Conservation (phyloP, 805 yeast species). For the Clavispora santaluciae region DNA sequence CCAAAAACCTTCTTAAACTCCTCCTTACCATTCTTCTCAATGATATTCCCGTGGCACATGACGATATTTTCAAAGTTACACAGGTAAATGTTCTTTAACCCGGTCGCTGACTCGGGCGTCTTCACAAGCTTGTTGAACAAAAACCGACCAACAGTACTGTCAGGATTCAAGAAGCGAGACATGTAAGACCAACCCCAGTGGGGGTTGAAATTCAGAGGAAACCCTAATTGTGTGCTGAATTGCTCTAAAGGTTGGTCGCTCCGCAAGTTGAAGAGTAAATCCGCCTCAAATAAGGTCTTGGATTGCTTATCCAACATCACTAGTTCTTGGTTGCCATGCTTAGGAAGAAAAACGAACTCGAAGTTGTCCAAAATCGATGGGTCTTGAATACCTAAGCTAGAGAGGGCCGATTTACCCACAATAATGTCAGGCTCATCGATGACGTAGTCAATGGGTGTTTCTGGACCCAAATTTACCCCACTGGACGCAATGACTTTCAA, state of each 20-base stretch:
- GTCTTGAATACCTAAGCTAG: constrained; percentile 32
- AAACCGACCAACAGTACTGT: constrained; percentile 30
- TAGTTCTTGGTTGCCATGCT: constrained; percentile 56
- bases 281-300: constrained; percentile 54
- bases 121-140: constrained; percentile 21
- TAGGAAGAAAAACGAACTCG: constrained; percentile 54
- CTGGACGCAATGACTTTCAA: constrained; percentile 53
- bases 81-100: constrained; percentile 17
- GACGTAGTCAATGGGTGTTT: constrained; percentile 37
- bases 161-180: constrained; percentile 39
- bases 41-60: constrained; percentile 20
- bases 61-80: constrained; percentile 25
- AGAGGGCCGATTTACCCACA: constrained; percentile 19
- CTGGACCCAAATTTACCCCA: constrained; percentile 25
- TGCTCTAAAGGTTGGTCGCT: constrained; percentile 42
- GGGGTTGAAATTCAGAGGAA: constrained; percentile 36
- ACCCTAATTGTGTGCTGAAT: constrained; percentile 42
- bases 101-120: constrained; percentile 7
- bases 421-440: constrained; percentile 32
- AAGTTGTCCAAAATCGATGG: constrained; percentile 37
- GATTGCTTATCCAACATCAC: constrained; percentile 44
- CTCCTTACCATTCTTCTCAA: constrained; percentile 12
- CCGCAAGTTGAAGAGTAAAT: constrained; percentile 51
- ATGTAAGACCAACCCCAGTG: constrained; percentile 41
- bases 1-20: constrained; percentile 15